Percentiles rank a stretch among this genome's conserved stretches.
Conservation (phyloP, 306 rosid species). For the Pachyrhizus erosus region DNA sequence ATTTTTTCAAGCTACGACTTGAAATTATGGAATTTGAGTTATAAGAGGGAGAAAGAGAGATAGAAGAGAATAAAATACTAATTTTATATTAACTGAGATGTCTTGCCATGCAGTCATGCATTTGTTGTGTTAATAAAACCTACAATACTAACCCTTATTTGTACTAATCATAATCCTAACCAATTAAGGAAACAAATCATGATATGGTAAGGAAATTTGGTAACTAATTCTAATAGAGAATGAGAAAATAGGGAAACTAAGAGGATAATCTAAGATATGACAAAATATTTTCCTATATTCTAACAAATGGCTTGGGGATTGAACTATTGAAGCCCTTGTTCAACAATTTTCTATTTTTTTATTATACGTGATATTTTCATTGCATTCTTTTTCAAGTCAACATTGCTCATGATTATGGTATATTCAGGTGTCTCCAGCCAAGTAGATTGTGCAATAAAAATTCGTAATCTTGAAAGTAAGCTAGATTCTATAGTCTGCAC, state of each 20-base stretch:
- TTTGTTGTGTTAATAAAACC: not conserved
- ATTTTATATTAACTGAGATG: not conserved
- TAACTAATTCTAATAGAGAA: not conserved
- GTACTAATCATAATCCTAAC: not conserved
- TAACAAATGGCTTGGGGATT: conserved; percentile 6
- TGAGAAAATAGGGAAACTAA: not conserved
- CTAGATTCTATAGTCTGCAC: conserved; percentile 96
- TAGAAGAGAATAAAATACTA: not conserved
- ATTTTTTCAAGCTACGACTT: conserved; percentile 26
- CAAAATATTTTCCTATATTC: not conserved
- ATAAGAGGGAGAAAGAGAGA: not conserved
- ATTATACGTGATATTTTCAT: conserved; percentile 4
- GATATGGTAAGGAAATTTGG: not conserved
- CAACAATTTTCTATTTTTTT: conserved; percentile 6
- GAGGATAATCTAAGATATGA: not conserved
- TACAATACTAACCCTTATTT: not conserved
- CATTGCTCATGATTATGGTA: conserved; percentile 40
- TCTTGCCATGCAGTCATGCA: not conserved
- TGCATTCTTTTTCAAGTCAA: conserved; percentile 18
- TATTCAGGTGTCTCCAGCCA: conserved; percentile 97
- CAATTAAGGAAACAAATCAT: not conserved
- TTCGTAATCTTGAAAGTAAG: conserved; percentile 98
- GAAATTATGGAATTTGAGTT: not conserved
- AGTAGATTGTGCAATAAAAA: conserved; percentile 97
- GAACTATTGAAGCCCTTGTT: conserved; percentile 10